Percentiles rank a stretch among this genome's conserved stretches.
These are phyloP conservation scores for Penicillium longicatenatum DNA, from an alignment of 495 filamentous ascomycete genomes.

Conservation along the genomic window DNA sequence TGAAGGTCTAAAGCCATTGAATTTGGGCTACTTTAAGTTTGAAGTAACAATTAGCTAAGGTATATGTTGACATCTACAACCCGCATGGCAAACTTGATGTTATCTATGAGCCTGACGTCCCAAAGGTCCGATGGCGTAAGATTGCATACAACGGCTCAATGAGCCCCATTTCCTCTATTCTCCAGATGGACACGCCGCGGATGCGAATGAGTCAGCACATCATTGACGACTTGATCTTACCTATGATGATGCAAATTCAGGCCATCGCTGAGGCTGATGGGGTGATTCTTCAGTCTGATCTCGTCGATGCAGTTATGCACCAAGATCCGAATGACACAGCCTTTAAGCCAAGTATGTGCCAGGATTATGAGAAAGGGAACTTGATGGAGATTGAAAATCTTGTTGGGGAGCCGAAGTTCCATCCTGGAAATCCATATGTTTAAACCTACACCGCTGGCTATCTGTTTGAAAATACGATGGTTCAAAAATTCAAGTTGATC, in stretches of 20 bases:
- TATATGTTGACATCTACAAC: conserved; percentile 35
- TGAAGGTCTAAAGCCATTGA: too few species aligned
- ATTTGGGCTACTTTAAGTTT: too few species aligned
- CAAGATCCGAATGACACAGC: conserved; percentile 39
- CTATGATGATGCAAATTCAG: conserved; percentile 18
- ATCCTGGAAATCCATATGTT: too few species aligned
- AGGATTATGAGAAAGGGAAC: conserved; percentile 37
- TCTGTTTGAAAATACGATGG: too few species aligned
- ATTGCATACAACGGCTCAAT: conserved; percentile 28
- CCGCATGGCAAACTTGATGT: conserved; percentile 29
- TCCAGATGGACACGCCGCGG: conserved; percentile 13
- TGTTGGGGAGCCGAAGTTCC: conserved; percentile 1
- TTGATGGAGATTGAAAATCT: conserved; percentile 10
- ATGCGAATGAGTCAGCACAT: conserved; percentile 12
- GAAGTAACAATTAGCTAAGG: too few species aligned
- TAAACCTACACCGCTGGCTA: too few species aligned
- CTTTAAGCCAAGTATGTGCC: conserved; percentile 49
- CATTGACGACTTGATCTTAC: conserved; percentile 15
- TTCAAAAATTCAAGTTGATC: too few species aligned
- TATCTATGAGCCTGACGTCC: conserved; percentile 36
- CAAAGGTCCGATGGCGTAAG: conserved; percentile 46
- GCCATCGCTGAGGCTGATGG: conserved; percentile 24
- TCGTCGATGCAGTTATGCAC: conserved; percentile 36
- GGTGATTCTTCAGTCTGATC: conserved; percentile 32
- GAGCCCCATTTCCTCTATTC: conserved; percentile 15